These are phyloP conservation scores for Stagonosporopsis vannaccii DNA, from an alignment of 2,329 filamentous ascomycete genomes.

Conservation along the genomic window DNA sequence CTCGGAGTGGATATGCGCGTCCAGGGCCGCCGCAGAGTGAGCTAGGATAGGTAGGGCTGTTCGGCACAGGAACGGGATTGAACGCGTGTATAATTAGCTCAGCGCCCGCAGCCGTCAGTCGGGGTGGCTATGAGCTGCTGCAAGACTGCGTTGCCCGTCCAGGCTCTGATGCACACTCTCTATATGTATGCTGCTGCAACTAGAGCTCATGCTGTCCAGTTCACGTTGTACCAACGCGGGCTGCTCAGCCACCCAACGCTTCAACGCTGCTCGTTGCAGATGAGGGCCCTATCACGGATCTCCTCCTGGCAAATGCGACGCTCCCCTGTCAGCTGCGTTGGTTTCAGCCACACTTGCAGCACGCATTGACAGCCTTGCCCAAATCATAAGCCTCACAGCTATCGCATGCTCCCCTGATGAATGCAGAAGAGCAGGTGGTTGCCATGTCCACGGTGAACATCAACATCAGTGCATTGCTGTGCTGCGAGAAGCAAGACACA, in stretches of 20 bases:
- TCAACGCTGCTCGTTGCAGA: conserved; percentile 1
- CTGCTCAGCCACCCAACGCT: conserved; percentile 17
- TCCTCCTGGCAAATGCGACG: conserved; percentile 1
- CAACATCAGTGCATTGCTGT: not conserved
- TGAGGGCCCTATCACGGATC: conserved; percentile 6
- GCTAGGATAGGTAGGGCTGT: conserved; percentile 6
- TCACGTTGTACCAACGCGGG: conserved; percentile 4
- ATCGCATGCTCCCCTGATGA: not conserved
- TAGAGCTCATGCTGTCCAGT: conserved; percentile 4
- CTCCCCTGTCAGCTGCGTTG: conserved; percentile 9
- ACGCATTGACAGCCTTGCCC: conserved; percentile 8
- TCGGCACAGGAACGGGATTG: not conserved
- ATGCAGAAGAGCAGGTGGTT: not conserved
- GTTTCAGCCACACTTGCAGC: conserved; percentile 20
- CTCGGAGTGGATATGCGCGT: conserved; percentile 11
- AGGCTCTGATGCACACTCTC: not conserved
- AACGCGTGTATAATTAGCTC: conserved; percentile 10
- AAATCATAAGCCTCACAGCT: not conserved
- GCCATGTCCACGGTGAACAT: not conserved
- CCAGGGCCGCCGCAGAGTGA: not conserved
- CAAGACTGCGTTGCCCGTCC: no score
- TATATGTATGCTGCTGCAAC: not conserved
- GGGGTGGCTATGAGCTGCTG: no score
- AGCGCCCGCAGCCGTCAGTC: not conserved
- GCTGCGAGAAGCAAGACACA: not conserved